Evolutionary conservation across 306 rosid species (phyloP), one percentile per base, ranked within the genome.

Genomic region (Dalbergia oliveri): DNA sequence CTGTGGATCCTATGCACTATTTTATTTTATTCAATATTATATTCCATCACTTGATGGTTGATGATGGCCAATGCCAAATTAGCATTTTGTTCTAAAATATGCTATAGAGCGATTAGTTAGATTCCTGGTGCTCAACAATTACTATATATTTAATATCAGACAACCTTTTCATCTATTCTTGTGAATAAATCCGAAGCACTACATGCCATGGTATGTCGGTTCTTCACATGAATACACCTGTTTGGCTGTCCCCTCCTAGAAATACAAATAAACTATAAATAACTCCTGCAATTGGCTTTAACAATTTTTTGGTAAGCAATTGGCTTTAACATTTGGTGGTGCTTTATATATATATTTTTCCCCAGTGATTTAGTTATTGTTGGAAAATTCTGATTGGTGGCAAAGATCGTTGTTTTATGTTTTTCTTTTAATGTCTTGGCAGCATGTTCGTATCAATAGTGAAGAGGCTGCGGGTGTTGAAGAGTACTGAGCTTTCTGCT

Each of bases 401-500:
- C 71, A 58, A 49, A 62, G 26, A 57, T 13, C 9, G 12, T 0
- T 45, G 19, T 66, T 44, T n/a, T 11, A 23, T 21, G 57, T 5
- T 58, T 79, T 53, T 79, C 10, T 19, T 81, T 16, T 54, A 1
- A 7, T 54, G 1, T 6, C 53, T 83, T 83, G 84, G 86, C 92
- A 96, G 99, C 77, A 96, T 96, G 99, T 96, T 96, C 69, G 86
- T 88, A 34, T 91, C 93, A 9, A 93, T 97, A 0, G 97, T 89
- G 85, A 93, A 90, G 94, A 90, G 99, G 94, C 88, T 96, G 81
- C 91, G 98, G 0, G 98, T 96, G 80, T 81, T 96, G 83, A 96
- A 96, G 91, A 93, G 93, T 83, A 83, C 98, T 39, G 99, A 96
- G 69, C 92, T 96, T 73, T 87, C 98, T 79, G 83, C 93, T 9